These are phyloP conservation scores for Alternaria arborescens DNA, from an alignment of 2,329 filamentous ascomycete species.

Conservation along the genomic window DNA sequence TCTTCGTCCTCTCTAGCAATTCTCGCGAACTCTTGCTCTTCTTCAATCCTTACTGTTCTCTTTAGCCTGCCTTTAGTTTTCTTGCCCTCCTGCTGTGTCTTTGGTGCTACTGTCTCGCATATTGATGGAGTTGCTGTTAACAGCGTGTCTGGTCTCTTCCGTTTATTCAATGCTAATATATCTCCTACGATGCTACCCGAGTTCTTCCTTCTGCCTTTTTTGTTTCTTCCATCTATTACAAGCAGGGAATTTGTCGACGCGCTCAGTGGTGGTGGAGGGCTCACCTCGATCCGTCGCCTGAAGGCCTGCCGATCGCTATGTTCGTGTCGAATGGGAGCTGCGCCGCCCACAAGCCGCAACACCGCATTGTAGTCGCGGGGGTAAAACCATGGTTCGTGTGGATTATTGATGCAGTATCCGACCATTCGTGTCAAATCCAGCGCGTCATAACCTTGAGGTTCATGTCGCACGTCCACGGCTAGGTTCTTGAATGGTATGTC, in stretches of 20 bases:
- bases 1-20: neutral
- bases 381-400: slow-evolving; percentile 29
- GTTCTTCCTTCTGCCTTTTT: neutral
- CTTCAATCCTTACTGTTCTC: neutral
- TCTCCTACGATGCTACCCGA: neutral
- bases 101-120: no score
- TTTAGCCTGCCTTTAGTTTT: neutral
- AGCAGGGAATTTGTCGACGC: no score
- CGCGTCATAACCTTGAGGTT: slow-evolving; percentile 30
- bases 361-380: slow-evolving; percentile 30
- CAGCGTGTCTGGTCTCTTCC: neutral
- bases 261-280: neutral
- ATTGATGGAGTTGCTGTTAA: neutral
- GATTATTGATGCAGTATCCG: slow-evolving; percentile 23
- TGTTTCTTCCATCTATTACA: neutral
- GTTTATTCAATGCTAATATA: neutral
- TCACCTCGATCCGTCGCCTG: slow-evolving; percentile 11
- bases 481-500: slow-evolving; percentile 30
- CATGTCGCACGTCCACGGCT: slow-evolving; percentile 20
- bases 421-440: slow-evolving; percentile 39
- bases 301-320: slow-evolving; percentile 24
- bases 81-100: neutral
- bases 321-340: slow-evolving; percentile 1
- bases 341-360: slow-evolving; percentile 19
- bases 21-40: neutral